A percentile compares a stretch with the other conserved stretches of the same genome.
These are phyloP conservation scores for Bonia amplexicaulis DNA, from an alignment of 176 grass and related monocot genomes.

Conservation along the genomic window DNA sequence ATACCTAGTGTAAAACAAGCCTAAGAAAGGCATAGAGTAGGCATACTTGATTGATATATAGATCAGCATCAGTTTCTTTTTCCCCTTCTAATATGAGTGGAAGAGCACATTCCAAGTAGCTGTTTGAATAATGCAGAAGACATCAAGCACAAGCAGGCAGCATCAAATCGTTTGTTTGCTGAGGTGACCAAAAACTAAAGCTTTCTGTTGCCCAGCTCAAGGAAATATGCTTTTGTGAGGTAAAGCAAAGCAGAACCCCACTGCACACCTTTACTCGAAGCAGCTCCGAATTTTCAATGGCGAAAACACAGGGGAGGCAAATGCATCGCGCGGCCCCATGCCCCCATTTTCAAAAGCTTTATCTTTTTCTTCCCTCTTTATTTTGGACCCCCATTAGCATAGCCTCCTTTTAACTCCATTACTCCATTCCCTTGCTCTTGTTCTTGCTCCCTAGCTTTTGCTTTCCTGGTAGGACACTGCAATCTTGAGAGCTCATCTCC, in stretches of 20 bases:
- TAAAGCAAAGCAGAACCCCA: constrained; percentile 28
- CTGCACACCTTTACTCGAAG: constrained; percentile 42
- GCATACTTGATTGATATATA: background rate
- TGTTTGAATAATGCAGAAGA: constrained; percentile 11
- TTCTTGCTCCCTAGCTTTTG: constrained; percentile 32
- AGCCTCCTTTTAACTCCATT: constrained; percentile 47
- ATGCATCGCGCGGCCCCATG: constrained; percentile 27
- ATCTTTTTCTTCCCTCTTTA: constrained; percentile 30
- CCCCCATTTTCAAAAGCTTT: constrained; percentile 42
- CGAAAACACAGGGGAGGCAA: constrained; percentile 1
- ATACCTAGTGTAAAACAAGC: background rate
- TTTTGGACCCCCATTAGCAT: constrained; percentile 28
- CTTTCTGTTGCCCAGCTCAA: constrained; percentile 30
- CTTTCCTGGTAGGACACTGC: constrained; percentile 14
- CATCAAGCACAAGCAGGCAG: constrained; percentile 5
- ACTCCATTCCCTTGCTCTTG: constrained; percentile 47
- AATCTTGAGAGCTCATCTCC: background rate
- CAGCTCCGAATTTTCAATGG: constrained; percentile 33
- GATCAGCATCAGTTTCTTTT: background rate
- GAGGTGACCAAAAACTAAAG: background rate
- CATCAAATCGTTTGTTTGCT: constrained; percentile 26
- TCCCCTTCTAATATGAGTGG: background rate
- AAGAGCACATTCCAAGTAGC: constrained; percentile 14
- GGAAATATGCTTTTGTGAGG: constrained; percentile 40
- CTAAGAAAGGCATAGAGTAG: background rate